Base-by-base conservation (phyloP, 352 stramenopile species). In the Pythium aristosporum region DNA sequence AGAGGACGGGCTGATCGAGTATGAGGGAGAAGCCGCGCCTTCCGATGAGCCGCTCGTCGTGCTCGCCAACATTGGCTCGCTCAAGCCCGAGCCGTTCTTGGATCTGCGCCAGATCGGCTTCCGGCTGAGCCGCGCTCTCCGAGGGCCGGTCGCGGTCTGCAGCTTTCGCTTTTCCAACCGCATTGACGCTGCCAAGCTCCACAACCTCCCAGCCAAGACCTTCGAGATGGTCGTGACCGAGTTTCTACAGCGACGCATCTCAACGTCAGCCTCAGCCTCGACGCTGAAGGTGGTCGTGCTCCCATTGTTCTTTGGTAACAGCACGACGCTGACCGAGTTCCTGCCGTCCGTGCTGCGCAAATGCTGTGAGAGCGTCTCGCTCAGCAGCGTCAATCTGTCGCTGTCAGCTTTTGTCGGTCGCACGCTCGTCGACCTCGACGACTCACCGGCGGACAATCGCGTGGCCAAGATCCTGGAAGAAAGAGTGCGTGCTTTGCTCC, bases 251-350 rank as follows among this genome's bases (percentile, higher is more conserved):
- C 41, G 47, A 2, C 67, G 79, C 18, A 12, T 54, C 5, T 46
- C 39, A 6, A 23, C 20, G 12, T 25, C 58, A 18, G 18, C 57
- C 10, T 39, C 28, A 44, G 42, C 5, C n/a, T 23, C 25, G 3
- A 39, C 43, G 32, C 65, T 67, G 15, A 28, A 71, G n/a, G 63
- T 92, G 11, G 56, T 93, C 7, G 63, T 92, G 13, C 66, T 96
- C n/a, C 87, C 87, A 2, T 64, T 93, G 1, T 94, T 96, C 61
- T 89, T 94, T 30, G 87, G 85, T 32, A 86, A 79, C 57, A 94
- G 82, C 65, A 61, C 68, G 41, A 92, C 82, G 28, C 68, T 94
- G 30, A 93, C 81, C 2, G 82, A 94, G 18, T 94, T 90, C 48
- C 58, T 94, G 11, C 85, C 87, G 0, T 67, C 75, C 7, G 77